Base-by-base conservation (phyloP, 495 filamentous ascomycete genomes). In the Penicillium angulare region DNA sequence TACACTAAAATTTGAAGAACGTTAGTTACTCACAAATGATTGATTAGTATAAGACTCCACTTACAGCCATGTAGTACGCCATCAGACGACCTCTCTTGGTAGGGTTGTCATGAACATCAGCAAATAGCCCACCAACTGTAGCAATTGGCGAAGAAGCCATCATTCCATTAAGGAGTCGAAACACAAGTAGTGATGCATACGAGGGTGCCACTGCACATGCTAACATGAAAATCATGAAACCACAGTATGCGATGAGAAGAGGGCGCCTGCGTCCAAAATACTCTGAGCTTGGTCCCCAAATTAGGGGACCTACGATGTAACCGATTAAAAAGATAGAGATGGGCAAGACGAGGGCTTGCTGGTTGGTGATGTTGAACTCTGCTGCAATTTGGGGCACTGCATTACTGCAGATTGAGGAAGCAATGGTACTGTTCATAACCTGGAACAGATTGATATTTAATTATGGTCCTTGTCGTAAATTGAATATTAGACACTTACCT, bases 401-500 rank as follows among this genome's bases (percentile, higher is more conserved):
- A 56, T 81, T 85, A 48, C 81, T 81, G 2, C 87, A 84, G 13
- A 92, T 67, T 0, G 84, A 77, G 23, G 81, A 86, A 3, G 82
- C 82, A 58, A 91, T 79, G n/a, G 87, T 90, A 27, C 79, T 84
- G 67, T 90, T 91, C 60, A 88, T 63, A 35, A 91, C 86, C 43
- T 46, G 13, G 15, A n/a, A n/a, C n/a, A n/a, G n/a, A n/a, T n/a
- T n/a, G n/a, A n/a, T n/a, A n/a, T n/a, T n/a, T n/a, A n/a, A n/a
- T n/a, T n/a, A n/a, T n/a, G n/a, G n/a, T n/a, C n/a, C n/a, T n/a
- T n/a, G n/a, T n/a, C n/a, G n/a, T n/a, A n/a, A n/a, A n/a, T n/a
- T n/a, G n/a, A n/a, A n/a, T n/a, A n/a, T n/a, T n/a, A n/a, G 26
- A 22, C 15, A 31, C 41, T 34, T 31, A 46, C 43, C 23, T 81